Evolutionary conservation across 768 basidiomycete genomes (phyloP), one percentile per base, ranked within the genome.

Genomic region (Amanita brunnescens): DNA sequence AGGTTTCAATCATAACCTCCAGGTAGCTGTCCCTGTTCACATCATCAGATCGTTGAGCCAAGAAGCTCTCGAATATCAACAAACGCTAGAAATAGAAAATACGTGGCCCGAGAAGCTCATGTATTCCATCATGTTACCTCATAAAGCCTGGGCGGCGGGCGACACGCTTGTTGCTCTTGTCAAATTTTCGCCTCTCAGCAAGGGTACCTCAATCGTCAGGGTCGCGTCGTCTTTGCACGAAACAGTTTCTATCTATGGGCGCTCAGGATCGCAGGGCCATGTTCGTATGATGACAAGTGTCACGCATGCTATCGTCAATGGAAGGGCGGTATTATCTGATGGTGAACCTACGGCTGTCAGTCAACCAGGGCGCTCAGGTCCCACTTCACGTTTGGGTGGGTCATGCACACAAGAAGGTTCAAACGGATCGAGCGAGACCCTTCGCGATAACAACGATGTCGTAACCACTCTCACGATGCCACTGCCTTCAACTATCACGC

Each of bases 91-190:
- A 65, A 85, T 91, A 57, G 90, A 96, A 67, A 96, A 94, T 65
- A 93, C 92, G 13, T 98, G 95, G 95, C 93, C 95, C 0, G 87
- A 86, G 18, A 98, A 97, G 70, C 72, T 96, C 67, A 95, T 94
- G 93, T 97, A 95, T 65, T 84, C 87, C 5, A 80, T 91, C 61
- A 87, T 92, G 71, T 67, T 98, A 29, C 94, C 94, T 0, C 92
- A 95, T 75, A 95, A 94, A 62, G 95, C 94, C 0, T 97, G 88
- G 83, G 90, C 92, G 0, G 87, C 85, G 0, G 94, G 93, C 5
- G 93, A 97, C 66, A 77, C 75, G 8, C 69, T 96, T 51, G 85
- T 86, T 0, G 85, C 90, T 0, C 69, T 85, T 10, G 77, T 91
- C 65, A 96, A 95, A 64, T 89, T 96, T 63, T 81, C 82, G 30